Conservation (phyloP, 345 rosid genomes). For the Mangifera indica region DNA sequence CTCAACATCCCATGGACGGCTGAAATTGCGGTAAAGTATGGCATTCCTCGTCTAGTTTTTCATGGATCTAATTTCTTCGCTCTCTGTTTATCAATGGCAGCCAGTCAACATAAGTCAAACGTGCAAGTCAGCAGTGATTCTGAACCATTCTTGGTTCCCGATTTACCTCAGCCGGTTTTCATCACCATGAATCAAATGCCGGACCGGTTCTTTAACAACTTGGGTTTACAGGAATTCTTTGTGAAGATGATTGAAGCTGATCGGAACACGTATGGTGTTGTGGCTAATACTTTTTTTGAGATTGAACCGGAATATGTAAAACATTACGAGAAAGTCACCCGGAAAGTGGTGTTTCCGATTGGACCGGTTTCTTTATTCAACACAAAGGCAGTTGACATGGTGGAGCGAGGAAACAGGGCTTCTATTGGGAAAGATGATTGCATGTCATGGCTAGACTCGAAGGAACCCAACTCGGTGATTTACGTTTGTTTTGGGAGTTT, state of each 20-base stretch:
- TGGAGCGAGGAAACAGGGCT: constrained; percentile 6
- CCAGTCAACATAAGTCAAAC: background rate
- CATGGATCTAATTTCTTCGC: constrained; percentile 8
- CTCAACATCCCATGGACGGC: constrained; percentile 5
- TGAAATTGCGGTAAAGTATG: background rate
- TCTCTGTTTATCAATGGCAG: background rate
- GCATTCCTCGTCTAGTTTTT: background rate
- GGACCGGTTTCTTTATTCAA: constrained; percentile 4
- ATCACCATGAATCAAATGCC: background rate
- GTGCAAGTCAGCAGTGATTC: background rate
- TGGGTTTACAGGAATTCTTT: constrained; percentile 1
- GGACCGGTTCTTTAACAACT: background rate
- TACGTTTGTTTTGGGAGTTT: constrained; percentile 9
- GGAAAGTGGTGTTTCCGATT: background rate
- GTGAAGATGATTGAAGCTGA: background rate
- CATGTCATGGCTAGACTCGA: constrained; percentile 4
- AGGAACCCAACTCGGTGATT: constrained; percentile 1
- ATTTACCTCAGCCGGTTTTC: background rate
- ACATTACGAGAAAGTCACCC: background rate
- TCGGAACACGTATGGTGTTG: background rate
- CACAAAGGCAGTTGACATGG: background rate
- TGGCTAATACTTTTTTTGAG: constrained; percentile 3
- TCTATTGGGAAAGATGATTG: background rate
- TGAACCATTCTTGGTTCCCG: background rate
- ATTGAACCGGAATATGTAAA: constrained; percentile 6